Base-by-base conservation (phyloP, 176 grass and related monocot species). In the Phragmites australis region DNA sequence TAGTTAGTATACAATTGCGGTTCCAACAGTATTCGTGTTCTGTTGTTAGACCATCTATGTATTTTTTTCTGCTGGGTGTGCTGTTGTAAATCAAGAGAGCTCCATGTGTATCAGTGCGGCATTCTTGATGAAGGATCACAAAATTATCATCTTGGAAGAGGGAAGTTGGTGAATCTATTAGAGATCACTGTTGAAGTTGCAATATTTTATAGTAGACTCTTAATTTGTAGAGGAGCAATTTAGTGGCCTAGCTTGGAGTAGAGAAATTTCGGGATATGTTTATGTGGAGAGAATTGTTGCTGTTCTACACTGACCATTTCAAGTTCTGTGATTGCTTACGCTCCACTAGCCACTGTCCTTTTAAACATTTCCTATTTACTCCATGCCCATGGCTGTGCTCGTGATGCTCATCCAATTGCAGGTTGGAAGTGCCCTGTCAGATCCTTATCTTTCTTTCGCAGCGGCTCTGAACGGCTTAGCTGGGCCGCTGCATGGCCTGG, bases 351-450 rank as follows among this genome's bases (percentile, higher is more conserved):
- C 56, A 39, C 27, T 81, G 40, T 58, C 8, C 60, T 58, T 73
- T 31, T 39, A 67, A 27, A 7, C 37, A 30, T 66, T 44, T 65
- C 26, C 39, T 76, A 23, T 56, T 30, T 56, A 10, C 56, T 55
- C 46, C 32, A 37, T 70, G 9, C 0, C 17, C 47, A 15, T 19
- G 22, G 13, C 6, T 59, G 11, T 71, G 65, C 31, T 78, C 37
- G 46, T 69, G 49, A 21, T 23, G 2, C 43, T 44, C 47, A 68
- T 86, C 59, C 60, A 68, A 56, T 80, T 84, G 81, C 78, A 99
- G 96, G 96, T 99, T 74, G 96, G 84, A 54, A 99, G 96, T 78
- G 92, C 96, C 55, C 83, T 99, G 74, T 95, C 96, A 79, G 96
- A 99, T 78, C 92, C 92, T 52, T 99, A 95, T 39, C 88, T 99